Evolutionary conservation across 306 rosid genomes (phyloP).

Genomic region (Sindora glabra): DNA sequence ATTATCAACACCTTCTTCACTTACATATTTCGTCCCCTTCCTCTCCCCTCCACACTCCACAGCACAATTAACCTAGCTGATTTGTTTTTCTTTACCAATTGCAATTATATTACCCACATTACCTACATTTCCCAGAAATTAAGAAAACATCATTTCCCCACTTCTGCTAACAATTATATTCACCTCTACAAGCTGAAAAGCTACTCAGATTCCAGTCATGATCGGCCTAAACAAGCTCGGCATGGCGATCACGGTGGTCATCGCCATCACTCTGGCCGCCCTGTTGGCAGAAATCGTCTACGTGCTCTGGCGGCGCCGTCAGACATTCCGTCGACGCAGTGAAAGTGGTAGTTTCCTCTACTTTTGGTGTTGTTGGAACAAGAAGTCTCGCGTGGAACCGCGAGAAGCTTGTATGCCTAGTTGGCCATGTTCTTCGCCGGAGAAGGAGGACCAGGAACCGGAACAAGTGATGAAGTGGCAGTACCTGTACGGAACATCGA

Average conservation of each 20-base stretch:
- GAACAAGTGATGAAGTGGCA: slow-evolving; percentile 27
- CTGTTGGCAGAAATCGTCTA: slow-evolving; percentile 26
- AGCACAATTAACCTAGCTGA: too few species aligned
- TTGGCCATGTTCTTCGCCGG: slow-evolving; percentile 13
- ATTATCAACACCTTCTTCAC: too few species aligned
- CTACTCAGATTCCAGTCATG: not conserved
- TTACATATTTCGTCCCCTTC: too few species aligned
- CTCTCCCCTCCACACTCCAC: too few species aligned
- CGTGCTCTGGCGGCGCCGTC: slow-evolving; percentile 28
- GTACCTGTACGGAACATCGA: slow-evolving; percentile 18
- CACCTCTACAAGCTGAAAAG: too few species aligned
- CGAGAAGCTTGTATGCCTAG: slow-evolving; percentile 14
- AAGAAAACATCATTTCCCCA: too few species aligned
- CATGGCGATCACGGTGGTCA: slow-evolving; percentile 16
- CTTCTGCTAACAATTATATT: too few species aligned
- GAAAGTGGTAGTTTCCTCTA: not conserved
- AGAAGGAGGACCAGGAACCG: slow-evolving; percentile 25
- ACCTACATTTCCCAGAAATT: too few species aligned
- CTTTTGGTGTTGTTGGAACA: not conserved
- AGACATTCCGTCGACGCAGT: slow-evolving; percentile 1
- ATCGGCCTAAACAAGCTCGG: slow-evolving; percentile 37
- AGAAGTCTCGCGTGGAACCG: slow-evolving; percentile 27
- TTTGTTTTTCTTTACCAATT: too few species aligned
- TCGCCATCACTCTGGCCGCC: slow-evolving; percentile 23
- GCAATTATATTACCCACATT: too few species aligned